Percentiles rank a stretch among this genome's conserved stretches.
These are phyloP conservation scores for Sungouiella thailandica DNA, from an alignment of 805 yeast species.

Conservation along the genomic window DNA sequence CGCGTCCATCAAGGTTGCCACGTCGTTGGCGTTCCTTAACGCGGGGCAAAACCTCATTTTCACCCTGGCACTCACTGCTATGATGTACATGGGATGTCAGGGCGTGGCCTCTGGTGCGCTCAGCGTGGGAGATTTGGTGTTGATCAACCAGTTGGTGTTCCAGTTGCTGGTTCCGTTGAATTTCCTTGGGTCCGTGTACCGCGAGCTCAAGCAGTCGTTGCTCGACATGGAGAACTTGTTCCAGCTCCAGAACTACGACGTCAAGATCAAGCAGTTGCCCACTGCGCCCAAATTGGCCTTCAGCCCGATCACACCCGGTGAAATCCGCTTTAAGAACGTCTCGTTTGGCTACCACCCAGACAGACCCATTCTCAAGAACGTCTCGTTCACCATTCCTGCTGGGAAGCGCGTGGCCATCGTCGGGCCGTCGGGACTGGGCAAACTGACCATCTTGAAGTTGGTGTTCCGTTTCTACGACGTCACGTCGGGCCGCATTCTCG, in stretches of 20 bases:
- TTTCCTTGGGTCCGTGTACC: slow-evolving; percentile 90
- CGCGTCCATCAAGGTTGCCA: slow-evolving; percentile 75
- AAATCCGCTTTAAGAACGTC: slow-evolving; percentile 84
- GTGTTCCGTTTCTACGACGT: slow-evolving; percentile 91
- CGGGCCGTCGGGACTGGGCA: slow-evolving; percentile 96
- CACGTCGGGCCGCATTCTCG: slow-evolving; percentile 64
- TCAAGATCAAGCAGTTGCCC: slow-evolving; percentile 58
- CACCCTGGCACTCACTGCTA: slow-evolving; percentile 85
- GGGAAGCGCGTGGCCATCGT: slow-evolving; percentile 91
- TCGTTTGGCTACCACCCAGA: slow-evolving; percentile 89
- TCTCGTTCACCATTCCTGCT: slow-evolving; percentile 80
- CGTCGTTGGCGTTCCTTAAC: slow-evolving; percentile 72
- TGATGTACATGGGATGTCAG: slow-evolving; percentile 97
- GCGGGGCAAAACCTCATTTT: slow-evolving; percentile 78
- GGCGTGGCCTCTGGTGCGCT: slow-evolving; percentile 82
- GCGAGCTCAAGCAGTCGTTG: slow-evolving; percentile 89
- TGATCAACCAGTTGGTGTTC: slow-evolving; percentile 92
- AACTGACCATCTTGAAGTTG: slow-evolving; percentile 79
- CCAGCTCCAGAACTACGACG: slow-evolving; percentile 70
- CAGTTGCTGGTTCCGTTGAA: slow-evolving; percentile 93
- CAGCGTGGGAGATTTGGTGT: slow-evolving; percentile 91
- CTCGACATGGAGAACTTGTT: slow-evolving; percentile 95
- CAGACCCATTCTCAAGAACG: slow-evolving; percentile 77
- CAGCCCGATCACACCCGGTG: slow-evolving; percentile 50
- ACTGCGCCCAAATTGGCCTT: slow-evolving; percentile 59